Conservation (phyloP, 2,329 filamentous ascomycete species). For the Hypoxylon sp. region DNA sequence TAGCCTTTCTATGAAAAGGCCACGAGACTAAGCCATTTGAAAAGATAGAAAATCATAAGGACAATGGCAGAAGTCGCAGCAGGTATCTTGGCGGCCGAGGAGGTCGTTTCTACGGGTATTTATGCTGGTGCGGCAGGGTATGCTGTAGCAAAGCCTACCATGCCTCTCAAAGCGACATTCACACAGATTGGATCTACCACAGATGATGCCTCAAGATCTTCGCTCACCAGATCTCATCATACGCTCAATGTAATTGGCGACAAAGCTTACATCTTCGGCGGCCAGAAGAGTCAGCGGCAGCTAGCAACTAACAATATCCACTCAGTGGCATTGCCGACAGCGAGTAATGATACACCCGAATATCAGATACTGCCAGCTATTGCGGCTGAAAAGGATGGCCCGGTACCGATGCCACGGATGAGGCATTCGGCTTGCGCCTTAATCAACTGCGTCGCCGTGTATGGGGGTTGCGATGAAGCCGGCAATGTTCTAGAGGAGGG, state of each 20-base stretch:
- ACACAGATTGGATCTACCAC: conserved; percentile 61
- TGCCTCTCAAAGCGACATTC: conserved; percentile 66
- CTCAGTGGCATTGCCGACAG: conserved; percentile 65
- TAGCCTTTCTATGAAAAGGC: no score
- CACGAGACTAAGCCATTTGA: background rate
- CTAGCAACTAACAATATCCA: conserved; percentile 67
- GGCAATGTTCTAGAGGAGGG: conserved; percentile 54
- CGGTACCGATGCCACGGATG: conserved; percentile 55
- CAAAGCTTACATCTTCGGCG: conserved; percentile 71
- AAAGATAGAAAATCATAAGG: background rate
- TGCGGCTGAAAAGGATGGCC: conserved; percentile 48
- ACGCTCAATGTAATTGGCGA: conserved; percentile 67
- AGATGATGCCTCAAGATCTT: conserved; percentile 50
- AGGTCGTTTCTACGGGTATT: conserved; percentile 59
- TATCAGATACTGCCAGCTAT: conserved; percentile 56
- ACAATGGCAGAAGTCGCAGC: conserved; percentile 59
- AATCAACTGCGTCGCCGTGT: conserved; percentile 55
- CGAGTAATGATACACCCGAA: conserved; percentile 55
- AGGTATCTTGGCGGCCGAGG: conserved; percentile 58
- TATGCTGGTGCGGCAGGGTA: conserved; percentile 59
- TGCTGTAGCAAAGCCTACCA: conserved; percentile 66
- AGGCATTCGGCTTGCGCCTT: conserved; percentile 57
- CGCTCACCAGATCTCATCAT: conserved; percentile 65
- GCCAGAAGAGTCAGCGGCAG: conserved; percentile 57
- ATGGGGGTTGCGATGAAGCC: conserved; percentile 55